A percentile compares a stretch with the other conserved stretches of the same genome.
Evolutionary conservation across 1,139 yeast species (phyloP).

Genomic region (Hyphopichia buzzinii): DNA sequence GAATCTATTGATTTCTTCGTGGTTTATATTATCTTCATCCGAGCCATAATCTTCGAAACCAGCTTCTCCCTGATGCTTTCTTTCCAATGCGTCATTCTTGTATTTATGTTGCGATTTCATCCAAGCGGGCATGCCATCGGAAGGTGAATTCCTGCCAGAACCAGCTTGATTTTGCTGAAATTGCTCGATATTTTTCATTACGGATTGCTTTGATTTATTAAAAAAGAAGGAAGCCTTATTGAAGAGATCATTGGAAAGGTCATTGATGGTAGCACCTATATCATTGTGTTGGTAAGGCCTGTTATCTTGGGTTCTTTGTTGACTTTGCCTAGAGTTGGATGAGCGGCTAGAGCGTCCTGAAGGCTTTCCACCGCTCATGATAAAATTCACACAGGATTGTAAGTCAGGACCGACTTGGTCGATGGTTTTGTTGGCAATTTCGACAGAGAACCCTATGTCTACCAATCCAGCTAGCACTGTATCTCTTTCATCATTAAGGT

Average conservation of each 20-base stretch:
- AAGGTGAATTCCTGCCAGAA: conserved; percentile 12
- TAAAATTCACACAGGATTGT: conserved; percentile 63
- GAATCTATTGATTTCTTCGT: conserved; percentile 38
- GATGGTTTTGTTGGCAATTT: conserved; percentile 62
- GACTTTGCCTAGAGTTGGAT: not conserved
- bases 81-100: conserved; percentile 40
- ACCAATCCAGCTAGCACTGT: conserved; percentile 64
- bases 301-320: not conserved
- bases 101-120: conserved; percentile 60
- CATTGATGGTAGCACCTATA: conserved; percentile 43
- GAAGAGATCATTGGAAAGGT: conserved; percentile 60
- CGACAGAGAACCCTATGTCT: conserved; percentile 76
- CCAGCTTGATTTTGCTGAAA: conserved; percentile 40
- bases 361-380: conserved; percentile 45
- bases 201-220: conserved; percentile 58
- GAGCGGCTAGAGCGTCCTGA: conserved; percentile 5
- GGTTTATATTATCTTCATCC: conserved; percentile 45
- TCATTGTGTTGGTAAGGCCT: conserved; percentile 9
- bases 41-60: conserved; percentile 40
- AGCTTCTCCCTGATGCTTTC: conserved; percentile 35
- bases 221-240: conserved; percentile 62
- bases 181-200: conserved; percentile 64
- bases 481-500: conserved; percentile 29
- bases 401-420: conserved; percentile 56
- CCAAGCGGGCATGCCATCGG: conserved; percentile 70